A percentile compares a stretch with the other conserved stretches of the same genome.
These are phyloP conservation scores for Eucalyptus albens DNA, from an alignment of 345 rosid species.

Conservation along the genomic window DNA sequence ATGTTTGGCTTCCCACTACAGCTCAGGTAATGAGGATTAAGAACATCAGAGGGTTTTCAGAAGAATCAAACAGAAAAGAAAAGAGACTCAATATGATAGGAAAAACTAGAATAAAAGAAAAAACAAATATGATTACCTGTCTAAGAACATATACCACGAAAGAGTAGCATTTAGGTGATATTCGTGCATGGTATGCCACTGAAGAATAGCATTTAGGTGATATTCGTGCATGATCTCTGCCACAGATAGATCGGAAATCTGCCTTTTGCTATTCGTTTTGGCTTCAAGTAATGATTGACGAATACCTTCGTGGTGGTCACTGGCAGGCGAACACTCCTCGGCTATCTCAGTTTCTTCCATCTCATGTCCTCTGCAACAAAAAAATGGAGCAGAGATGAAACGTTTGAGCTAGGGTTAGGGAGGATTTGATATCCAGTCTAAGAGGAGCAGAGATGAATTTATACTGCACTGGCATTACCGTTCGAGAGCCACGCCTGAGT, in stretches of 20 bases:
- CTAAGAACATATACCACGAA: not conserved
- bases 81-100: not conserved
- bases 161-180: not conserved
- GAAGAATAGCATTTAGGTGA: not conserved
- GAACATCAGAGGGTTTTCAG: not conserved
- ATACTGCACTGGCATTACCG: not conserved
- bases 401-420: not conserved
- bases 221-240: not conserved
- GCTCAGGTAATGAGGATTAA: not conserved
- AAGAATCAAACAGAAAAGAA: not conserved
- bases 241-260: rapidly evolving
- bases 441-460: not conserved
- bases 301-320: not conserved
- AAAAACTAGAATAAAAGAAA: not conserved
- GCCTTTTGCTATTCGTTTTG: rapidly evolving
- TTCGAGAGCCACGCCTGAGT: not conserved
- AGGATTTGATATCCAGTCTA: not conserved
- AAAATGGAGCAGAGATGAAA: not conserved
- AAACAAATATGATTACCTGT: not conserved
- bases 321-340: not conserved
- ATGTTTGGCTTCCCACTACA: not conserved
- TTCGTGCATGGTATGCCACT: not conserved
- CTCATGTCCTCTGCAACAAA: not conserved
- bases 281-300: not conserved
- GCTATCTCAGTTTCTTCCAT: not conserved